Percentiles rank a stretch among this genome's conserved stretches.
These are phyloP conservation scores for Diplodia mutila DNA, from an alignment of 2,329 filamentous ascomycete species.

Conservation along the genomic window DNA sequence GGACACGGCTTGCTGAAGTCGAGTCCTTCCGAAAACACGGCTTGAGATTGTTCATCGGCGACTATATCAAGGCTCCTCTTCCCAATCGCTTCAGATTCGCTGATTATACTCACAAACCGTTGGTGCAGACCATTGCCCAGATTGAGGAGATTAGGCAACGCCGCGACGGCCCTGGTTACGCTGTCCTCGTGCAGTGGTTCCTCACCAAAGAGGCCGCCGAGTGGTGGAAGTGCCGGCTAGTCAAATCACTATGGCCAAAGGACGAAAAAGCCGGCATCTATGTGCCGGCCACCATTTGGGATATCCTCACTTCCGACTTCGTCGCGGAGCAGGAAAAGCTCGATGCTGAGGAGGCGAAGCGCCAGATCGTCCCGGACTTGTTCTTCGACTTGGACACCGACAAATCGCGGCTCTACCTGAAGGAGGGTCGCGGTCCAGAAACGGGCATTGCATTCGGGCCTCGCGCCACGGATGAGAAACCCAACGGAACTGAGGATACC, in stretches of 20 bases:
- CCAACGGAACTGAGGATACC: neutral
- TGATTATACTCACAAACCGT: slow-evolving; percentile 10
- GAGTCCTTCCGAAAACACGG: neutral
- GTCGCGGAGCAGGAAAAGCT: neutral
- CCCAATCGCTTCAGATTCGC: slow-evolving; percentile 20
- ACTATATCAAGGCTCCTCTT: slow-evolving; percentile 15
- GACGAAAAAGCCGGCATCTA: neutral
- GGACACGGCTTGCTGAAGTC: neutral
- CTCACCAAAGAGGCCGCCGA: slow-evolving; percentile 16
- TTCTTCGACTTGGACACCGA: slow-evolving; percentile 14
- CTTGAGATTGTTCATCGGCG: neutral
- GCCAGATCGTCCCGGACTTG: neutral
- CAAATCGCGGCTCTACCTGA: neutral
- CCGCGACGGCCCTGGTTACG: neutral
- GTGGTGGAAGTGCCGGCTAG: slow-evolving; percentile 7
- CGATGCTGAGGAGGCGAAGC: neutral
- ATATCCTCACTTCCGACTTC: slow-evolving; percentile 8
- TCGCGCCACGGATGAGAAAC: neutral
- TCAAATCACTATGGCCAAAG: slow-evolving; percentile 12
- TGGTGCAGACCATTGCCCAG: slow-evolving; percentile 13
- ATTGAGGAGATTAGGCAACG: slow-evolving; percentile 10
- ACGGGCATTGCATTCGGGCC: neutral
- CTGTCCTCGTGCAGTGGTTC: slow-evolving; percentile 20
- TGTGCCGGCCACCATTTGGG: slow-evolving; percentile 5
- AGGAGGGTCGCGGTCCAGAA: neutral